These are phyloP conservation scores for Botrytis cinerea DNA, from an alignment of 2,329 filamentous ascomycete species.

Conservation along the genomic window DNA sequence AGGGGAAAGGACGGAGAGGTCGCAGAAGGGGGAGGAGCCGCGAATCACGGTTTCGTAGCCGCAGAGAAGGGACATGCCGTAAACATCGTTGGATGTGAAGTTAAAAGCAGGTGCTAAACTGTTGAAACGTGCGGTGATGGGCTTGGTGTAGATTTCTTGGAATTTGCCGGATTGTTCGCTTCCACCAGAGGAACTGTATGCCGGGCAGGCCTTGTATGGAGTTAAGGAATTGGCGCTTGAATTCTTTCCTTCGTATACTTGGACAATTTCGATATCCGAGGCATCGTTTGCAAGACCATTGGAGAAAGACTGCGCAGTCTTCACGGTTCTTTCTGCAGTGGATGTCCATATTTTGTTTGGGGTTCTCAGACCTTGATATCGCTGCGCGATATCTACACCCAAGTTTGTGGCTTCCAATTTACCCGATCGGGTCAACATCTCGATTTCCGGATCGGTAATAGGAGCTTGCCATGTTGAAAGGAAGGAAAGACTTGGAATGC, in stretches of 20 bases:
- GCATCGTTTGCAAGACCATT: constrained; percentile 48
- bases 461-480: constrained; percentile 37
- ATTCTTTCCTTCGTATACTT: constrained; percentile 50
- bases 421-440: constrained; percentile 36
- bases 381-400: constrained; percentile 37
- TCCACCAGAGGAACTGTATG: constrained; percentile 52
- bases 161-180: constrained; percentile 48
- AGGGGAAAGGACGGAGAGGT: constrained; percentile 47
- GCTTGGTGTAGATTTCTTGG: constrained; percentile 50
- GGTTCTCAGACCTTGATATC: constrained; percentile 44
- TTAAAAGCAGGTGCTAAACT: constrained; percentile 51
- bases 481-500: constrained; percentile 35
- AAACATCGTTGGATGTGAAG: constrained; percentile 53
- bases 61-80: constrained; percentile 53
- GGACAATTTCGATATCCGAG: constrained; percentile 47
- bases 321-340: constrained; percentile 53
- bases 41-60: constrained; percentile 54
- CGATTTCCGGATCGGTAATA: constrained; percentile 36
- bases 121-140: constrained; percentile 51
- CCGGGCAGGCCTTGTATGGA: constrained; percentile 54
- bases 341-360: constrained; percentile 54
- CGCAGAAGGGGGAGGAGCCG: constrained; percentile 51
- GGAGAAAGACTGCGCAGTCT: constrained; percentile 52
- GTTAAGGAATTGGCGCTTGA: constrained; percentile 55
- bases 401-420: constrained; percentile 36